Base-by-base conservation (phyloP, 225 moss, liverwort and hornwort genomes). In the Pseudoscleropodium purum region DNA sequence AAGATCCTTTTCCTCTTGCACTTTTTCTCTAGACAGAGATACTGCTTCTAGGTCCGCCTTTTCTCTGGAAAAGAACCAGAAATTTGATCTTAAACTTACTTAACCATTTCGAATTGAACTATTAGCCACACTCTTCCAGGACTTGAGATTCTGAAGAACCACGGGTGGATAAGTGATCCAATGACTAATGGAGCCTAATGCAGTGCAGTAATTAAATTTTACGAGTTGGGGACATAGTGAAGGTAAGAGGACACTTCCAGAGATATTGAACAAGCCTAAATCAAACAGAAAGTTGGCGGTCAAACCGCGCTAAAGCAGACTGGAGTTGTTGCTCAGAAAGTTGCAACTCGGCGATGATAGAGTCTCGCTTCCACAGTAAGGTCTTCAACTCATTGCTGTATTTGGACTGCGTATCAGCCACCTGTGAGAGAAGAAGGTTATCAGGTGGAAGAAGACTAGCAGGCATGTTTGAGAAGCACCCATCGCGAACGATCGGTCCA, bases 281-380 rank as follows among this genome's bases (percentile, higher is more conserved):
- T 34, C 30, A 49, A 80, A 47, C 49, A 36, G 74, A 86, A 86
- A 45, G 80, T 56, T 81, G 74, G 57, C 29, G 26, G 59, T 74
- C 77, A 78, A 89, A 97, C 96, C 92, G 93, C 68, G 94, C 96
- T 83, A 97, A 84, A 83, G 94, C 92, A 90, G 97, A 96, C 83
- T 97, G 97, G 61, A 97, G 89, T 72, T 97, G 94, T 88, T 97
- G 97, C 89, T 95, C 96, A 89, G 96, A 94, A 94, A 96, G 96
- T 85, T 97, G 96, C 88, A 96, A 88, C 88, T 97, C 93, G 79
- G 94, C 91, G 86, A 97, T 97, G 75, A 94, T 90, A 62, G 93
- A 88, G 87, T 97, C 97, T 74, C 96, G 92, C 91, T 96, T 97
- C 96, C 97, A 97, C 20, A 96, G 70, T 78, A 95, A 91, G 41